Conservation (phyloP, 2,329 filamentous ascomycete species). For the Fusarium bactridioides region DNA sequence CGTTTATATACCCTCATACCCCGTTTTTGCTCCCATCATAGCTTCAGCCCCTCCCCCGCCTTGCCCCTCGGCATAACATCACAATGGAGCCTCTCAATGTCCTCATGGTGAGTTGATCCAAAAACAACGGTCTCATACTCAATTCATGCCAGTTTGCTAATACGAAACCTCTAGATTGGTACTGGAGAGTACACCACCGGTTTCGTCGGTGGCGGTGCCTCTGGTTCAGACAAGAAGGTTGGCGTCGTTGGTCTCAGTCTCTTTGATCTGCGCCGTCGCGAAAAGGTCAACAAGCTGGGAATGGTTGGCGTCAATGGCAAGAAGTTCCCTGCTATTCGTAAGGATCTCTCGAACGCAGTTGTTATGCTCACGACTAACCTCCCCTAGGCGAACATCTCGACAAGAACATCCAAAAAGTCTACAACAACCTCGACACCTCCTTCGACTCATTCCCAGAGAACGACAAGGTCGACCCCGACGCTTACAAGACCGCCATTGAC, state of each 20-base stretch:
- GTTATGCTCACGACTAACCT: constrained; percentile 8
- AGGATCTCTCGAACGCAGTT: constrained; percentile 44
- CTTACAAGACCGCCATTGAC: constrained; percentile 91
- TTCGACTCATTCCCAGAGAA: constrained; percentile 86
- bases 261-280: constrained; percentile 86
- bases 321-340: constrained; percentile 92
- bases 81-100: constrained; percentile 69
- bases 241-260: constrained; percentile 90
- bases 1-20: constrained; percentile 4
- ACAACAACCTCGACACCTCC: constrained; percentile 87
- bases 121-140: not conserved
- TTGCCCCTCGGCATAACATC: constrained; percentile 23
- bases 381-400: constrained; percentile 76
- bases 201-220: constrained; percentile 84
- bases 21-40: constrained; percentile 25
- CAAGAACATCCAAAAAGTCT: constrained; percentile 86
- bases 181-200: constrained; percentile 98
- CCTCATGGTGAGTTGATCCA: constrained; percentile 64
- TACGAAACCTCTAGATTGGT: constrained; percentile 66
- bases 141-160: not conserved
- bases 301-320: constrained; percentile 91
- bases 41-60: constrained; percentile 33
- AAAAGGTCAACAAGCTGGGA: constrained; percentile 83
- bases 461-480: constrained; percentile 75
- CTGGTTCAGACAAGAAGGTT: constrained; percentile 93